Base-by-base conservation (phyloP, 2,329 filamentous ascomycete genomes). In the Colletotrichum tamarilloi region DNA sequence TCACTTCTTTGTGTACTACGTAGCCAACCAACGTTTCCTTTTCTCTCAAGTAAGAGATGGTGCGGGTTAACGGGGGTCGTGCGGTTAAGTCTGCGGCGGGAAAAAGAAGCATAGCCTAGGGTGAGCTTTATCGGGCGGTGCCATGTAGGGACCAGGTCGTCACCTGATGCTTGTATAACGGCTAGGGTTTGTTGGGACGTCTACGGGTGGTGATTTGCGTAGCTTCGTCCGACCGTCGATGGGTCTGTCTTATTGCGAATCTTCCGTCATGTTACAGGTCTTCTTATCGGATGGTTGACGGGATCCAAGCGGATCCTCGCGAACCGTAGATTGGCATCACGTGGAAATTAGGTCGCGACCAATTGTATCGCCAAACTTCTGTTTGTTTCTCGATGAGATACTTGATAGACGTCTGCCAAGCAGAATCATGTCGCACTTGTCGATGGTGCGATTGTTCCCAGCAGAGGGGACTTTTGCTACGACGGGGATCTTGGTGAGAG, bases 1-100 rank as follows among this genome's bases (percentile, higher is more conserved):
- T 73, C 71, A 62, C 60, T 62, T 56, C 67, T 66, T 16, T 58
- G 38, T 62, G 53, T n/a, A n/a, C n/a, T n/a, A n/a, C n/a, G n/a
- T 46, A 62, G 71, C 71, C 71, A 73, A 66, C 60, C 60, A 57
- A n/a, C 7, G 38, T 59, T 60, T 49, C 7, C 42, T 49, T 46
- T 42, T 65, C 55, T 56, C 5, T 42, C 32, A 42, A 42, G 38
- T 2, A 9, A 19, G n/a, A 22, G 52, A 9, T 30, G 30, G 22
- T 28, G 42, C 62, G 6, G n/a, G 46, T 58, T 58, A 12, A n/a
- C 42, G 42, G 19, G 28, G 30, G 28, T 16, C 4, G 24, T 22
- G 49, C 28, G 46, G 30, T 26, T 49, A 49, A 22, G 19, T 49
- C 46, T 38, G 38, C 24, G 19, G 32, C 28, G 35, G 52, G 32